Base-by-base conservation (phyloP, 768 basidiomycete genomes). In the Mycena epipterygia region DNA sequence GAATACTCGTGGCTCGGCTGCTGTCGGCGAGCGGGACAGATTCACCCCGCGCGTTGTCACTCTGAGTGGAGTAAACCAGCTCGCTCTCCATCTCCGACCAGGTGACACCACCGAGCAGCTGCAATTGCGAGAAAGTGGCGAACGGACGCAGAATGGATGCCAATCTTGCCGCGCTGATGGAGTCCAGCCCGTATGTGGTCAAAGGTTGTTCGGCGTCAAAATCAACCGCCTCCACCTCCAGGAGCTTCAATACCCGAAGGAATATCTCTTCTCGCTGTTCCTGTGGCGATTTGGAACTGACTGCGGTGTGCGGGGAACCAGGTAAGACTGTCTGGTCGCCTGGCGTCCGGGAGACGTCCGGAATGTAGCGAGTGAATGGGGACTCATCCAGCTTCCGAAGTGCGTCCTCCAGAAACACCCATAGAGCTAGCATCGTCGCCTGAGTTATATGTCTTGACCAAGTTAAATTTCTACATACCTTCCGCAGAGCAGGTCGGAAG, bases 311-410 rank as follows among this genome's bases (percentile, higher is more conserved):
- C n/a, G n/a, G n/a, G 42, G 52, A 53, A 39, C 16, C 52, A 16
- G 52, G 8, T 5, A 13, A 17, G n/a, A 32, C 1, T 33, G 25
- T 17, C 13, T 32, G 58, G 41, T 49, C 37, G 12, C 27, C 21
- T 29, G 57, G 29, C n/a, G 13, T 33, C 65, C 65, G 33, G 37
- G 19, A 19, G 12, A 67, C 0, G 58, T 68, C 67, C 32, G 67
- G 67, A 48, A 68, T 68, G 42, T 68, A 68, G n/a, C 37, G 67
- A 55, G 14, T 68, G 67, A 68, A 68, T 61, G 67, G 59, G 41
- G 23, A 25, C 21, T 61, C 67, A 17, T 68, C 67, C 37, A 68
- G 29, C n/a, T 68, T 68, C 25, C 53, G 44, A 35, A 68, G 59
- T 33, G 23, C 67, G 27, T 68, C 67, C 27, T 56, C 58, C 42